Evolutionary conservation across 768 basidiomycete genomes (phyloP), one percentile per base, ranked within the genome.

Genomic region (Leccinum boreale): DNA sequence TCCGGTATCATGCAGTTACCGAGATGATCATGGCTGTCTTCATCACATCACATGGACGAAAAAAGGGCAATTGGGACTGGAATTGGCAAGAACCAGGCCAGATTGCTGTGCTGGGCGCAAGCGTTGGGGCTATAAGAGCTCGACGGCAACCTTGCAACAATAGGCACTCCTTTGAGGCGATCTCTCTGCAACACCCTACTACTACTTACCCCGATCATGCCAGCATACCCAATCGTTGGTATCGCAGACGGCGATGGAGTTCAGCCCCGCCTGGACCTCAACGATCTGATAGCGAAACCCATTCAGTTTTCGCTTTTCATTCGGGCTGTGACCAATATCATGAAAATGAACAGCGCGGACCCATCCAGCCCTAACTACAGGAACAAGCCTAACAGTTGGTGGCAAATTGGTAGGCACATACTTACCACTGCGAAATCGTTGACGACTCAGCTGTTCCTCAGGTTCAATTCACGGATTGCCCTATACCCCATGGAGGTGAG

Each of bases 281-380:
- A 53, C 9, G 58, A 67, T 23, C 65, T 66, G 26, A 44, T 58
- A 19, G 23, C 45, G 36, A 57, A 66, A 5, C 26, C 58, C 21
- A 55, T 64, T 11, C 58, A 61, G 12, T 66, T 60, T 19, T 66
- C 65, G 4, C 58, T 67, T 39, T 66, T 67, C 54, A 61, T 66
- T 15, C 65, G 19, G 4, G 65, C 56, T 26, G 12, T 67, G 26
- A 56, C n/a, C 15, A 60, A 47, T 1, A 3, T 65, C 52, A 21
- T 29, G 5, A 17, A 54, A 10, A 56, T 60, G 65, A 58, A 7
- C 12, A 55, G 35, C 36, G 5, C 15, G 11, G 45, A 60, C 24
- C 4, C 8, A 1, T n/a, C 49, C 7, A 55, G 55, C 29, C 46
- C 62, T 19, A 36, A 56, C 23, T 64, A 49, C 28, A 17, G 47